Evolutionary conservation across 345 rosid species (phyloP).

Genomic region (Populus alba): DNA sequence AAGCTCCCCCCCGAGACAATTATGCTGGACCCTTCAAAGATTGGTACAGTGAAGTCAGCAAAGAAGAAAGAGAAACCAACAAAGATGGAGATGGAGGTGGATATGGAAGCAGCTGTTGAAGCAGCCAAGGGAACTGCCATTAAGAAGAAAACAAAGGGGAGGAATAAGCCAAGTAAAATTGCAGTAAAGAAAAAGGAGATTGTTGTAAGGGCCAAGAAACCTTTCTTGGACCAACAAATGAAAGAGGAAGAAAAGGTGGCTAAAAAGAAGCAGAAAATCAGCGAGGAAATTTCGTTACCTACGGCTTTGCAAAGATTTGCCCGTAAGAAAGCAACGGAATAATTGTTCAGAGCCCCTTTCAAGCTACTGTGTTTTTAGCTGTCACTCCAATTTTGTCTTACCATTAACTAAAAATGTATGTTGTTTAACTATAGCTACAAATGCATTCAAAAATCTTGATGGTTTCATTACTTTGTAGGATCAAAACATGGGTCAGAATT

Average conservation of each 20-base stretch:
- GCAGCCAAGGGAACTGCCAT: slow-evolving; percentile 44
- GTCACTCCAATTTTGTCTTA: not conserved
- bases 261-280: slow-evolving; percentile 56
- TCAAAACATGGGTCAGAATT: not conserved
- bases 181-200: slow-evolving; percentile 61
- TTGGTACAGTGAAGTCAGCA: slow-evolving; percentile 56
- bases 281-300: slow-evolving; percentile 50
- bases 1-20: slow-evolving; percentile 93
- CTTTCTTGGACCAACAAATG: slow-evolving; percentile 57
- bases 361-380: not conserved
- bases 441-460: not conserved
- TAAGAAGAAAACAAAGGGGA: slow-evolving; percentile 85
- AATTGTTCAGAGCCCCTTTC: not conserved
- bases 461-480: not conserved
- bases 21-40: slow-evolving; percentile 84
- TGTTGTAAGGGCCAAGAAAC: slow-evolving; percentile 53
- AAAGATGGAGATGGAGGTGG: slow-evolving; percentile 53
- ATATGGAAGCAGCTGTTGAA: slow-evolving; percentile 66
- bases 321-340: slow-evolving; percentile 25
- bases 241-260: slow-evolving; percentile 23
- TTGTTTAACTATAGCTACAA: not conserved
- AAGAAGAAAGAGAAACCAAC: slow-evolving; percentile 60
- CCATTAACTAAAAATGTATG: not conserved
- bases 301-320: slow-evolving; percentile 56
- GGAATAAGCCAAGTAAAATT: slow-evolving; percentile 69